phyloP scores from a whole-genome alignment of 2,329 filamentous ascomycete species.

The Epichloe sylvatica region DNA sequence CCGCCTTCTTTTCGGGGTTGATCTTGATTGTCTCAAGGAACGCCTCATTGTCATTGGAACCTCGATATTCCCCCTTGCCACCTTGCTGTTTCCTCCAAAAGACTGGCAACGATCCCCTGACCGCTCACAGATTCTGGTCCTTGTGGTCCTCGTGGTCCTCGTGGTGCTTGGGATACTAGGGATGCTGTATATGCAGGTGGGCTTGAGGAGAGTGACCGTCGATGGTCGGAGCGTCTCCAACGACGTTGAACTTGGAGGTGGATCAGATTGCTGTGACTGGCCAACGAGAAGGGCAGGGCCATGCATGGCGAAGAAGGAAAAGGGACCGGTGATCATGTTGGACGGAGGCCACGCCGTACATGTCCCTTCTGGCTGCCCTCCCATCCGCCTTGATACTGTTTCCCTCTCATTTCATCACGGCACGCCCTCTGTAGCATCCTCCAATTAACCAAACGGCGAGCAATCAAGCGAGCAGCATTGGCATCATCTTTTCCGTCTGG shows the following conservation, averaged over 20 bases:
- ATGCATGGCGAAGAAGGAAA: background rate
- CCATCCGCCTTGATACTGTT: background rate
- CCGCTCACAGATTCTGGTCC: slow-evolving; percentile 1
- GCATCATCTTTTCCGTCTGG: too few relatives aligned
- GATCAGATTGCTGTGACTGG: background rate
- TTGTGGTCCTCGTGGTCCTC: background rate
- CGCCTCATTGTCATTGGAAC: background rate
- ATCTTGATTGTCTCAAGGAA: background rate
- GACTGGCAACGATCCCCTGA: background rate
- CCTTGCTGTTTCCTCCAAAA: background rate
- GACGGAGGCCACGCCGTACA: background rate
- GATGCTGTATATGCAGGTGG: background rate
- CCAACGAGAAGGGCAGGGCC: background rate
- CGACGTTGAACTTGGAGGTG: background rate
- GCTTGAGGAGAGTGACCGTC: background rate
- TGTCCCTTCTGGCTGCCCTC: background rate
- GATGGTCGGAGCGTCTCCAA: slow-evolving; percentile 1
- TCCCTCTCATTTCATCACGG: slow-evolving; percentile 4
- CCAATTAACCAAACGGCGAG: too few relatives aligned
- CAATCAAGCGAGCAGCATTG: too few relatives aligned
- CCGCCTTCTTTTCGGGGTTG: background rate
- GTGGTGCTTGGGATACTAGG: too few relatives aligned
- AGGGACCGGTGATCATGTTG: slow-evolving; percentile 2
- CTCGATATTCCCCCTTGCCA: background rate
- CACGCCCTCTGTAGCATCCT: background rate